Evolutionary conservation across 768 basidiomycete genomes (phyloP).

Genomic region (Pisolithus microcarpus): DNA sequence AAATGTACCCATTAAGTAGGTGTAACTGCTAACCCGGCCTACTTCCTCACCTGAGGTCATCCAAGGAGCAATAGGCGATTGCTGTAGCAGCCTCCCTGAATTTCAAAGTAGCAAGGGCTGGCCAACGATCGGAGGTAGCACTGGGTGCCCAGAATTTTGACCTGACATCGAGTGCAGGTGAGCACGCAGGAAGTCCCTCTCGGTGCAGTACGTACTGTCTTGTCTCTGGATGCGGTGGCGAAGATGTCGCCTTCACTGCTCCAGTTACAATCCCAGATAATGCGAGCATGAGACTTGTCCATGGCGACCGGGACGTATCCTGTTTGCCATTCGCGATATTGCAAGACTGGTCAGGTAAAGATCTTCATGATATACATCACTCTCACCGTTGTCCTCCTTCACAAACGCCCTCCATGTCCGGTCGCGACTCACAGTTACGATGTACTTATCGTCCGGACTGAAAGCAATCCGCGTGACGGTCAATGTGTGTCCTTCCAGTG

Average conservation of each 20-base stretch:
- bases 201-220: conserved; percentile 53
- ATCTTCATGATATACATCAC: background rate
- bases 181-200: too few species aligned
- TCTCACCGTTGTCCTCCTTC: conserved; percentile 36
- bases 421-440: conserved; percentile 87
- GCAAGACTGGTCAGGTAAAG: background rate
- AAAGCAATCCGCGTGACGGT: conserved; percentile 90
- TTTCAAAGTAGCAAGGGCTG: conserved; percentile 52
- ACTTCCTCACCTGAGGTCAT: conserved; percentile 35
- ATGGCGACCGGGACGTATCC: conserved; percentile 59
- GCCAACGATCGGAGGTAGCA: conserved; percentile 44
- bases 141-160: conserved; percentile 71
- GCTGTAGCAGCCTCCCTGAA: conserved; percentile 77
- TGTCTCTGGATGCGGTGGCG: conserved; percentile 92
- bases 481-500: conserved; percentile 76
- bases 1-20: conserved; percentile 2
- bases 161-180: conserved; percentile 36
- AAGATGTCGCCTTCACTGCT: conserved; percentile 68
- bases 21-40: background rate
- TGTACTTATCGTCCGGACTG: conserved; percentile 71
- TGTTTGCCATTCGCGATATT: conserved; percentile 11
- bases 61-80: conserved; percentile 50
- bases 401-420: conserved; percentile 85
- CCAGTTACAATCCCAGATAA: conserved; percentile 97
- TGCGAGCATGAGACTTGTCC: conserved; percentile 83